phyloP scores from a whole-genome alignment of 768 basidiomycete species.

The Wakefieldia striispora region DNA sequence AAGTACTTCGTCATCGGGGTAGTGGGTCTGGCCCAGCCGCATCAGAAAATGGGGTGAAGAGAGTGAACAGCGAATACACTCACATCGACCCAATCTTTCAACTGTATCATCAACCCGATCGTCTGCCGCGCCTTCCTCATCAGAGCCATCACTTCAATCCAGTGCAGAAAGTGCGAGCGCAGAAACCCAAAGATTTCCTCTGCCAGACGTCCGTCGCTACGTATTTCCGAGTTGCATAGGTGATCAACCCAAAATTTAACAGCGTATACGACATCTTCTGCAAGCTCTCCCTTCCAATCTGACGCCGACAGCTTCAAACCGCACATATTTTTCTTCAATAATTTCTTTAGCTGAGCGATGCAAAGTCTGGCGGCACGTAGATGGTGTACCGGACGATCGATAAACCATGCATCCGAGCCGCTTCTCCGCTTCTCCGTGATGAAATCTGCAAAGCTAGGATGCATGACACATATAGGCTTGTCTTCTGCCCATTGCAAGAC shows the following conservation, averaged over 20 bases:
- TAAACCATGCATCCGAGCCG: conserved; percentile 27
- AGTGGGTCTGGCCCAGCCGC: conserved; percentile 11
- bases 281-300: conserved; percentile 14
- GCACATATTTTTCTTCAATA: conserved; percentile 27
- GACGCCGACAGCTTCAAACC: conserved; percentile 19
- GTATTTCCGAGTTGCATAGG: conserved; percentile 15
- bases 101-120: conserved; percentile 23
- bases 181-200: conserved; percentile 22
- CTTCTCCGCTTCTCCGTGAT: conserved; percentile 31
- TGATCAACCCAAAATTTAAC: conserved; percentile 31
- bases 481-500: conserved; percentile 28
- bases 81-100: conserved; percentile 29
- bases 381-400: conserved; percentile 24
- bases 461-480: conserved; percentile 30
- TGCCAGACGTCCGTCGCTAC: conserved; percentile 2
- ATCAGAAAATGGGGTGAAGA: neutral
- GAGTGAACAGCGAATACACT: neutral
- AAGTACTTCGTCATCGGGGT: conserved; percentile 14
- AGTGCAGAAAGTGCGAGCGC: conserved; percentile 29
- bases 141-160: conserved; percentile 34
- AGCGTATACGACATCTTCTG: conserved; percentile 28
- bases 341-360: conserved; percentile 12
- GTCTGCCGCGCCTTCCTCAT: conserved; percentile 33
- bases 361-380: conserved; percentile 26
- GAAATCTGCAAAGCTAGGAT: conserved; percentile 36